Evolutionary conservation across 768 basidiomycete species (phyloP).

Genomic region (Boletus vinaceobasis): DNA sequence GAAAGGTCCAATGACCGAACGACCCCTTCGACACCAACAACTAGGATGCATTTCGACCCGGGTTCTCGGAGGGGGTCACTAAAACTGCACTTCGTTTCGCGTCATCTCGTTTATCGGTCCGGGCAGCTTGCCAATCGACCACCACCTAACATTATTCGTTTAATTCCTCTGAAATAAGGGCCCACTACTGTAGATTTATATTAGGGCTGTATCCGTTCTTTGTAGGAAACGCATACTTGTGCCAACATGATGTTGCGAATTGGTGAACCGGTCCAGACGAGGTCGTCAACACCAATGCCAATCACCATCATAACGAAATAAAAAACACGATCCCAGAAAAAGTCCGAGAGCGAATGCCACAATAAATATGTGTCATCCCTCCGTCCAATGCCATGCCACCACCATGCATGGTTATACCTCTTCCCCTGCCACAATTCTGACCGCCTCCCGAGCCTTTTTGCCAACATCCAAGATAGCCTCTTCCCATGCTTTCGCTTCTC

Average conservation of each 20-base stretch:
- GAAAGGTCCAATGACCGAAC: background rate
- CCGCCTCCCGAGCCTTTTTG: constrained; percentile 13
- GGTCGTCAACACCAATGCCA: too few relatives aligned
- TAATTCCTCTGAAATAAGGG: background rate
- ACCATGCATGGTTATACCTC: background rate
- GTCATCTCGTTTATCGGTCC: background rate
- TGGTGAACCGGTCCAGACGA: background rate
- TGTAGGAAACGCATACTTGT: background rate
- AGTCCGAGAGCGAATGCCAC: background rate
- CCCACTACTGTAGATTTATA: background rate
- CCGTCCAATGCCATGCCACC: background rate
- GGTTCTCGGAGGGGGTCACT: too few relatives aligned
- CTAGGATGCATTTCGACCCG: background rate
- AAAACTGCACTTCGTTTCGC: too few relatives aligned
- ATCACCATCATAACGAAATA: too few relatives aligned
- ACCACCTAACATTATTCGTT: background rate
- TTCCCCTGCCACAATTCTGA: background rate
- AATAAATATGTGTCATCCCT: constrained; percentile 8
- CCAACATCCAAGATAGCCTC: constrained; percentile 34
- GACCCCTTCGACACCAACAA: background rate
- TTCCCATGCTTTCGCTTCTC: constrained; percentile 58
- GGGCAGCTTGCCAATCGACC: background rate
- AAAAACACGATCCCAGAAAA: background rate
- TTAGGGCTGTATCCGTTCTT: background rate
- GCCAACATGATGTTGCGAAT: too few relatives aligned